Evolutionary conservation across 805 yeast genomes (phyloP).

Genomic region (Candida chauliodis): DNA sequence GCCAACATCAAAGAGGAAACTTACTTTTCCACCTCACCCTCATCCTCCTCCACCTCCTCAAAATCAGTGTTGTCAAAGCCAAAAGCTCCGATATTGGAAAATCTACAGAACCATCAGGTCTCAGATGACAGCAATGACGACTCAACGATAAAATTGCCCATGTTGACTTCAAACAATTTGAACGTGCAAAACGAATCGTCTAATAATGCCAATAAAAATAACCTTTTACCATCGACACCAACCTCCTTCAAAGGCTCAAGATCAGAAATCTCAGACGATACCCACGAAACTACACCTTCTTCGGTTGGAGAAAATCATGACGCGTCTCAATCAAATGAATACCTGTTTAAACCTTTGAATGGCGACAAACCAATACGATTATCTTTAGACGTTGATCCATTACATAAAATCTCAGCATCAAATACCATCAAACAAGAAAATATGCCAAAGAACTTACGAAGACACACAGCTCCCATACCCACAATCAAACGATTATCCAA

Average conservation of each 20-base stretch:
- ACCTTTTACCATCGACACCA: conserved; percentile 19
- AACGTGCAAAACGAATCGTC: neutral
- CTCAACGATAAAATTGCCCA: conserved; percentile 1
- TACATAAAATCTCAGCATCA: neutral
- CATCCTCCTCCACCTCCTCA: neutral
- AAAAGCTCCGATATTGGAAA: neutral
- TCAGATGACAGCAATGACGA: neutral
- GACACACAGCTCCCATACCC: conserved; percentile 8
- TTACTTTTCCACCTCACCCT: neutral
- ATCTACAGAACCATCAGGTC: neutral
- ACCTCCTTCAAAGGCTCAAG: conserved; percentile 22
- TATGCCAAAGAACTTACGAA: conserved; percentile 4
- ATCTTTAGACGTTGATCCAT: conserved; percentile 5
- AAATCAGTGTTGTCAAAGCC: neutral
- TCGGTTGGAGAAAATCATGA: conserved; percentile 10
- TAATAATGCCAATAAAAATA: neutral
- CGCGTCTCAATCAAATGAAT: neutral
- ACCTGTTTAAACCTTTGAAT: neutral
- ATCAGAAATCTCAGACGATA: conserved; percentile 20
- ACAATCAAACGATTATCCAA: neutral
- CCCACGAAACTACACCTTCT: conserved; percentile 26
- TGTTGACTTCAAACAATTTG: conserved; percentile 6
- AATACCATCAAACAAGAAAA: neutral
- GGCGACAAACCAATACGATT: conserved; percentile 1
- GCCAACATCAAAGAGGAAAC: neutral